Evolutionary conservation across 768 basidiomycete genomes (phyloP).

Genomic region (Lenzites betulinus): DNA sequence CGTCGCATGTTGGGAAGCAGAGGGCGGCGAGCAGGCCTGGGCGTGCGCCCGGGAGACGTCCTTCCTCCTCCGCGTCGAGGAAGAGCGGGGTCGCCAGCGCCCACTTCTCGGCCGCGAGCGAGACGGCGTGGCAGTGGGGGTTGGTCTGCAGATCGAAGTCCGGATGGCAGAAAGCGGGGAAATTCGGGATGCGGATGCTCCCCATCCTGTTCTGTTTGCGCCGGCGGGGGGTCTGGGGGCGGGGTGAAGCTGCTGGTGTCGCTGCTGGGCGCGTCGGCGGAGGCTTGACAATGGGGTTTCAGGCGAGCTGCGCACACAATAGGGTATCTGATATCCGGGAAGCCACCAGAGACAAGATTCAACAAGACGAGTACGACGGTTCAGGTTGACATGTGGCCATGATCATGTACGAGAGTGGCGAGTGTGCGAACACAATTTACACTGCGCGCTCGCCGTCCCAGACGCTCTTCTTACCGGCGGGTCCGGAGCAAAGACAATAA

Average conservation of each 20-base stretch:
- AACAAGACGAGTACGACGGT: conserved; percentile 5
- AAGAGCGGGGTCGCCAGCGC: conserved; percentile 16
- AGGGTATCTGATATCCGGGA: conserved; percentile 1
- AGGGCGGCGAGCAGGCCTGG: conserved; percentile 57
- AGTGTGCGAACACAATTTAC: conserved; percentile 6
- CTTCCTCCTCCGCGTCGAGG: conserved; percentile 22
- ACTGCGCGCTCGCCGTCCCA: conserved; percentile 8
- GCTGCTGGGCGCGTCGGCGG: not conserved
- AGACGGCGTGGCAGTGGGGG: conserved; percentile 27
- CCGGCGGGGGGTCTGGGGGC: not conserved
- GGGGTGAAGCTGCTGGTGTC: not conserved
- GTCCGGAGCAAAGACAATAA: conserved; percentile 13
- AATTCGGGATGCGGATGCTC: conserved; percentile 32
- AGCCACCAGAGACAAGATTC: conserved; percentile 9
- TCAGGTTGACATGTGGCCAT: conserved; percentile 14
- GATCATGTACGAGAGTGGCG: conserved; percentile 16
- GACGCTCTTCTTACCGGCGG: conserved; percentile 1
- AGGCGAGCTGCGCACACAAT: not conserved
- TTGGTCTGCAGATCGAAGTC: conserved; percentile 31
- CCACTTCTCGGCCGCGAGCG: conserved; percentile 27
- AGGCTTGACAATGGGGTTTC: not conserved
- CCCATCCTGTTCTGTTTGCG: conserved; percentile 4
- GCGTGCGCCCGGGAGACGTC: conserved; percentile 34
- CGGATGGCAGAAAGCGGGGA: conserved; percentile 25
- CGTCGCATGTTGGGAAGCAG: conserved; percentile 60